Percentiles rank a stretch among this genome's conserved stretches.
Conservation (phyloP, 1,139 yeast species). For the Arxiozyma telluris region DNA sequence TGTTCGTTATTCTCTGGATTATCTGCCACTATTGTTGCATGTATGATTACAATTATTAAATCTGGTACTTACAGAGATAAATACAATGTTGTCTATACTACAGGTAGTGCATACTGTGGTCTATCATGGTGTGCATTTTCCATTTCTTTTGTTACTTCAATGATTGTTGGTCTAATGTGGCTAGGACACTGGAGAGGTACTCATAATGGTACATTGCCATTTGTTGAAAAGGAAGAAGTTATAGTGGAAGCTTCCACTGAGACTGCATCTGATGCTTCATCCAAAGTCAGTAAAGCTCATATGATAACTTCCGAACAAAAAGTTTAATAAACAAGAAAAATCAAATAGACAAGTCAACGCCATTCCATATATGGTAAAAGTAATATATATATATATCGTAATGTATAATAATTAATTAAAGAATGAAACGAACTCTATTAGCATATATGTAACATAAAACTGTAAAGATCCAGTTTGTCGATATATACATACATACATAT, state of each 20-base stretch:
- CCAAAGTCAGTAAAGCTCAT: slow-evolving; percentile 2
- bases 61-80: slow-evolving; percentile 27
- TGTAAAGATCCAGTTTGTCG: too few species aligned
- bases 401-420: too few species aligned
- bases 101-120: slow-evolving; percentile 23
- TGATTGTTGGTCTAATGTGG: slow-evolving; percentile 9
- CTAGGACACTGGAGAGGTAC: slow-evolving; percentile 4
- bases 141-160: slow-evolving; percentile 17
- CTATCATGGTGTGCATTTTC: slow-evolving; percentile 27
- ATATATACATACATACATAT: background rate
- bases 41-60: slow-evolving; percentile 26
- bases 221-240: background rate
- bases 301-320: slow-evolving; percentile 3
- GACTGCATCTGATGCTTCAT: background rate
- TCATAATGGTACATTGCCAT: slow-evolving; percentile 3
- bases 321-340: background rate
- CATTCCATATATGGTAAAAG: too few species aligned
- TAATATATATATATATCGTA: too few species aligned
- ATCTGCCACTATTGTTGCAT: slow-evolving; percentile 24
- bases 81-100: slow-evolving; percentile 23
- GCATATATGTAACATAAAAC: too few species aligned
- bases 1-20: slow-evolving; percentile 21
- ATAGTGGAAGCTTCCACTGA: background rate
- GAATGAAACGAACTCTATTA: too few species aligned
- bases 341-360: too few species aligned